Percentiles rank a stretch among this genome's conserved stretches.
These are phyloP conservation scores for Paramyrothecium sp. DNA, from an alignment of 2,329 filamentous ascomycete genomes.

Conservation along the genomic window DNA sequence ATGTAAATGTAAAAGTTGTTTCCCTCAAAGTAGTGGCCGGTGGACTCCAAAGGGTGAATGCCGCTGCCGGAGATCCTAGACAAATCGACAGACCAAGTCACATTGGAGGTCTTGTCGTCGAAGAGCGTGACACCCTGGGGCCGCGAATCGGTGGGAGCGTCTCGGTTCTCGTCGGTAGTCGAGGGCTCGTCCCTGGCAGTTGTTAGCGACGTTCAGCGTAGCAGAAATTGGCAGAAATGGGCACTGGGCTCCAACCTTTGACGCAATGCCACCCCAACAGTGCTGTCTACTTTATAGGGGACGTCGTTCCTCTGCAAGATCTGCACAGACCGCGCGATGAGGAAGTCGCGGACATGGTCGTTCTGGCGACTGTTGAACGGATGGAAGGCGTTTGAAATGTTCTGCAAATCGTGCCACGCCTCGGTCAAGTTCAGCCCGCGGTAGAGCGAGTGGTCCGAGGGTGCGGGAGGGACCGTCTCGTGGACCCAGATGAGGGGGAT, in stretches of 20 bases:
- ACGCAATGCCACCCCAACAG: conserved; percentile 27
- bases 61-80: conserved; percentile 12
- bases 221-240: neutral
- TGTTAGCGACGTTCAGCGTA: neutral
- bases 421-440: conserved; percentile 75
- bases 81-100: conserved; percentile 54
- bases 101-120: conserved; percentile 76
- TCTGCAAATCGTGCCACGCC: conserved; percentile 81
- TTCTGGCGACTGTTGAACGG: conserved; percentile 87
- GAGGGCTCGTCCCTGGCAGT: neutral
- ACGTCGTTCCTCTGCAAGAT: conserved; percentile 66
- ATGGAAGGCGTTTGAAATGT: conserved; percentile 73
- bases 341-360: conserved; percentile 74
- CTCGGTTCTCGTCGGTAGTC: neutral
- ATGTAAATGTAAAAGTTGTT: conserved; percentile 93
- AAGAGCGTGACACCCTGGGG: conserved; percentile 61
- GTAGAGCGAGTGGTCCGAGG: conserved; percentile 44
- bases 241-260: conserved; percentile 17
- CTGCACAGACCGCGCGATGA: conserved; percentile 67
- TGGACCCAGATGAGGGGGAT: conserved; percentile 72
- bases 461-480: conserved; percentile 69
- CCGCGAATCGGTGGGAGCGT: conserved; percentile 3
- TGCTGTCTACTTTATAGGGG: conserved; percentile 39
- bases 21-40: conserved; percentile 81
- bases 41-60: conserved; percentile 22